Evolutionary conservation across 2,329 filamentous ascomycete genomes (phyloP), one percentile per base, ranked within the genome.

Genomic region (Cercospora citrullina): DNA sequence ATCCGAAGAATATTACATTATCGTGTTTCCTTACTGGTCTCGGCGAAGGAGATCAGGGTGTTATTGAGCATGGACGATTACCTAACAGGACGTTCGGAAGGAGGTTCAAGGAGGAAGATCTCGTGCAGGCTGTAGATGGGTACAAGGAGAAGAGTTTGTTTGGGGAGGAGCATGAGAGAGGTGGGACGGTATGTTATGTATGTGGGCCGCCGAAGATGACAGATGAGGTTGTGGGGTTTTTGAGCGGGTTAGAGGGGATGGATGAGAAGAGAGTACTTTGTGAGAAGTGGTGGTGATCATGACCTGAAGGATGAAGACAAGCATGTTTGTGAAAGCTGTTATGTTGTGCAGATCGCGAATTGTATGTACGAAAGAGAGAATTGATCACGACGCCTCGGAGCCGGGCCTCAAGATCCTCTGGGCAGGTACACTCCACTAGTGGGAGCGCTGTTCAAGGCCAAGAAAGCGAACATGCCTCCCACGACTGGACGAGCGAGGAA

Each of bases 401-500:
- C 5, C 10, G n/a, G 9, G 5, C 7, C 9, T 48, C 42, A 48
- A 48, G 42, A 48, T 4, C 42, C 42, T 23, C 21, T 8, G 5
- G 63, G 63, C 4, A 28, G 16, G 5, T 51, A 45, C 36, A 18
- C 53, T n/a, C 74, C 74, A 55, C 63, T 72, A 14, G 31, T 72
- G 28, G 73, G 73, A 33, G 72, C 72, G 58, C 72, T 71, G 10
- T 81, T 68, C 71, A 80, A 70, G 36, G 77, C 79, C 67, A 87
- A 75, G 59, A 84, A 74, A 21, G 84, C 81, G 77, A 86, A 87
- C 33, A 80, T 75, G 1, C 84, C 85, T 0, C 85, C 85, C 60
- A 86, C 77, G 2, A 85, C 84, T 3, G 85, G 85, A 26, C 85
- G 78, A 8, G 82, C 82, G 60, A 82, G 80, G 72, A 87, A 87